Percentiles rank a stretch among this genome's conserved stretches.
Conservation (phyloP, 2,329 filamentous ascomycete species). For the Trichoderma semiorbis region DNA sequence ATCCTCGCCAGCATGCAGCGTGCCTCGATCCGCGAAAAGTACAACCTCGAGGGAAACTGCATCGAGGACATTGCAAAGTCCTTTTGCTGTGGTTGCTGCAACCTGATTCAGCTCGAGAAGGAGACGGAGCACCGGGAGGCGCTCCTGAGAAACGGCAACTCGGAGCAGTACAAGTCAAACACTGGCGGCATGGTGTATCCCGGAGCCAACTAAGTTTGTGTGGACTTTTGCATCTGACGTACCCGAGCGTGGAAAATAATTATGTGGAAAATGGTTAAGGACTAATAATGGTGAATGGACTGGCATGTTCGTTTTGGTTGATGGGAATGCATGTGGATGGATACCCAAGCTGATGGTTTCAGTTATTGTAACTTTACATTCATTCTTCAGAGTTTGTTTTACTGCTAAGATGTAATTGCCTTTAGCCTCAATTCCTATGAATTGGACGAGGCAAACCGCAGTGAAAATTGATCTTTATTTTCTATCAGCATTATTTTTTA, state of each 20-base stretch:
- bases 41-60: slow-evolving; percentile 44
- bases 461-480: neutral
- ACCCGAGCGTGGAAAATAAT: neutral
- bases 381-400: neutral
- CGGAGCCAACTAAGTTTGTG: neutral
- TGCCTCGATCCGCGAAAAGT: slow-evolving; percentile 42
- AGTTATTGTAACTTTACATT: neutral
- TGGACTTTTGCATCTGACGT: neutral
- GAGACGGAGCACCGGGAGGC: slow-evolving; percentile 39
- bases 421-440: neutral
- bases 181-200: slow-evolving; percentile 22
- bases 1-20: slow-evolving; percentile 45
- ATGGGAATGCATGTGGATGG: neutral
- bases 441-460: neutral
- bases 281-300: neutral
- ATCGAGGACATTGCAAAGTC: slow-evolving; percentile 40
- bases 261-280: neutral
- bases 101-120: slow-evolving; percentile 47
- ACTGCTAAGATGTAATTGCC: neutral
- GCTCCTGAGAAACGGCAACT: slow-evolving; percentile 17
- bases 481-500: neutral
- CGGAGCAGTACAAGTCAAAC: slow-evolving; percentile 24
- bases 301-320: neutral
- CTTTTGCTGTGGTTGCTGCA: slow-evolving; percentile 46
- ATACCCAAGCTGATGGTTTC: neutral